Conservation (phyloP, 129 eudicot species). For the Lactuca sativa region DNA sequence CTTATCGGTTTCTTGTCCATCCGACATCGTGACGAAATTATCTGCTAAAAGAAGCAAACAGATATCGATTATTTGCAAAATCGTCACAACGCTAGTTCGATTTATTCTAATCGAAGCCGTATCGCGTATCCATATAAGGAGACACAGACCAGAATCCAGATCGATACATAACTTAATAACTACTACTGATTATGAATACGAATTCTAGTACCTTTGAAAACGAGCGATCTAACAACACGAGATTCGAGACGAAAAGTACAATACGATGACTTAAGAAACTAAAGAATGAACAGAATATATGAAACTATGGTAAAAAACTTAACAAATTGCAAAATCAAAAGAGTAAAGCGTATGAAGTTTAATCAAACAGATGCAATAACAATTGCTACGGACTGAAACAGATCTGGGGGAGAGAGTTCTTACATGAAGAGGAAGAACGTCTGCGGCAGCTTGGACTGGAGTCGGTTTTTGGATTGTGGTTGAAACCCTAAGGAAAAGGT, state of each 20-base stretch:
- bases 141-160: neutral
- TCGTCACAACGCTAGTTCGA: neutral
- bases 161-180: neutral
- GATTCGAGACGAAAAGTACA: neutral
- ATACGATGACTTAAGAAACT: neutral
- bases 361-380: constrained; percentile 1
- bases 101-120: constrained; percentile 1
- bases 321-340: neutral
- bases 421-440: constrained; percentile 19
- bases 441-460: constrained; percentile 30
- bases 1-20: constrained; percentile 45
- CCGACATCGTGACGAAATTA: constrained; percentile 32
- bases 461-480: constrained; percentile 23
- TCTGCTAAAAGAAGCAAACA: constrained; percentile 19
- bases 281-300: constrained; percentile 7
- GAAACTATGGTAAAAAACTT: constrained; percentile 5
- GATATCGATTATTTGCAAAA: neutral
- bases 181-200: neutral
- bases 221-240: neutral
- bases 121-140: neutral
- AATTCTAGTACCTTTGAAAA: neutral
- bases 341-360: neutral
- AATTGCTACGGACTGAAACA: neutral
- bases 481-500: constrained; percentile 26
- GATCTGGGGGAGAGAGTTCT: constrained; percentile 10